Conservation (phyloP, 1,139 yeast species). For the Sugiyamaella novakii region DNA sequence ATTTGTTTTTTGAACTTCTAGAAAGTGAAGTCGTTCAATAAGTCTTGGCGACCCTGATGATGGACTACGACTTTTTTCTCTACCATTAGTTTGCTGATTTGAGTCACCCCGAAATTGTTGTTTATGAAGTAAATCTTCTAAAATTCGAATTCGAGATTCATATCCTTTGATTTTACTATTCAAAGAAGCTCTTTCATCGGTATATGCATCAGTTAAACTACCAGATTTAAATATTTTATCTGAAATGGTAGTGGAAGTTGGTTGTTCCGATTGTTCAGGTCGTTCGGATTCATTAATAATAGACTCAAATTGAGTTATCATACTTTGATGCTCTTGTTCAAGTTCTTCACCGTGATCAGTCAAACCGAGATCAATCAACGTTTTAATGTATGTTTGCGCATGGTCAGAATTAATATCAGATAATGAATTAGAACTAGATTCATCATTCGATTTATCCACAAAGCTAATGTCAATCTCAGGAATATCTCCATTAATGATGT, state of each 20-base stretch:
- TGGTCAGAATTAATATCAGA: conserved; percentile 16
- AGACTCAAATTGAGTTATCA: background rate
- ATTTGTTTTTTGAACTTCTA: conserved; percentile 42
- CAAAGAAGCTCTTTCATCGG: conserved; percentile 6
- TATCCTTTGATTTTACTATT: conserved; percentile 29
- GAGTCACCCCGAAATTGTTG: conserved; percentile 36
- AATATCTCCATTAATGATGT: conserved; percentile 21
- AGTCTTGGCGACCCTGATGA: conserved; percentile 27
- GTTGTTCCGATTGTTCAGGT: background rate
- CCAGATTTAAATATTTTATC: conserved; percentile 11
- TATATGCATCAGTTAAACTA: conserved; percentile 3
- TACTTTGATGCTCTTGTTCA: conserved; percentile 15
- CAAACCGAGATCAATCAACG: conserved; percentile 30
- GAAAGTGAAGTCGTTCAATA: conserved; percentile 41
- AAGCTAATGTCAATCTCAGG: conserved; percentile 24
- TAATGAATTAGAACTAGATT: background rate
- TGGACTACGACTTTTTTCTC: conserved; percentile 9
- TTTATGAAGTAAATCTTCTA: conserved; percentile 44
- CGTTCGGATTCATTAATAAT: background rate
- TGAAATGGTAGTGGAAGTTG: background rate
- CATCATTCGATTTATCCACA: conserved; percentile 2
- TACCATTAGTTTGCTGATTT: conserved; percentile 2
- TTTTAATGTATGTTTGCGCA: conserved; percentile 30
- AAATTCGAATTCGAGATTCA: conserved; percentile 44
- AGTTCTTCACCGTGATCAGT: conserved; percentile 33